Base-by-base conservation (phyloP, 1,284 basidiomycete genomes). In the Apiotrichum brassicae region DNA sequence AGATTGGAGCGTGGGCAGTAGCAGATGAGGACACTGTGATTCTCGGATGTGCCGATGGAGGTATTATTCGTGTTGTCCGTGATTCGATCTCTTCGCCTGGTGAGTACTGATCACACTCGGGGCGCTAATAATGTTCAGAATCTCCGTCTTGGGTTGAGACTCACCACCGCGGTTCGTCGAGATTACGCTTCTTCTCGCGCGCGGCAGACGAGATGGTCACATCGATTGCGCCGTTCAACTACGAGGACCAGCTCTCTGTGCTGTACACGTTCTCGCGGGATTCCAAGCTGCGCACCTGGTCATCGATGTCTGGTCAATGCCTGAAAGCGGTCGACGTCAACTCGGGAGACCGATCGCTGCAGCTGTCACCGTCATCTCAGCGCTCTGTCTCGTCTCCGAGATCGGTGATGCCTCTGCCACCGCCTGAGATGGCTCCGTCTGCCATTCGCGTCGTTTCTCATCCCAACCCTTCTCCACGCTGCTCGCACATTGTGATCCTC, bases 221-320 rank as follows among this genome's bases (percentile, higher is more conserved):
- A 33, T 65, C 65, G 4, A 63, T 68, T 35, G 62, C 64, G 14
- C 49, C 52, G 22, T 64, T 56, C 34, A 49, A 56, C 4, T 53
- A 57, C 16, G 51, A 56, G 2, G 62, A 64, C 23, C 82, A 87
- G 61, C 76, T 84, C 50, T 79, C 78, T 12, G 77, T 86, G 54
- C 73, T 85, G 19, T 93, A 88, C 80, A 85, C 89, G 2, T 78
- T 95, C 42, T 90, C 90, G n/a, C 78, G 89, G 49, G 90, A 95
- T 74, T 80, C 85, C 49, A 85, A 84, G 47, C 76, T 95, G 38
- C 80, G 89, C 42, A 77, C 87, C 36, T 97, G 91, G 90, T 65
- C 64, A 24, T 32, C 57, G 8, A 57, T 60, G 2, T 66, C 63
- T 0, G 75, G 74, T 6, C 41, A 59, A 3, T 70, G 66, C 48